Evolutionary conservation across 2,329 filamentous ascomycete species (phyloP).

Genomic region (Colletotrichum liaoningense): DNA sequence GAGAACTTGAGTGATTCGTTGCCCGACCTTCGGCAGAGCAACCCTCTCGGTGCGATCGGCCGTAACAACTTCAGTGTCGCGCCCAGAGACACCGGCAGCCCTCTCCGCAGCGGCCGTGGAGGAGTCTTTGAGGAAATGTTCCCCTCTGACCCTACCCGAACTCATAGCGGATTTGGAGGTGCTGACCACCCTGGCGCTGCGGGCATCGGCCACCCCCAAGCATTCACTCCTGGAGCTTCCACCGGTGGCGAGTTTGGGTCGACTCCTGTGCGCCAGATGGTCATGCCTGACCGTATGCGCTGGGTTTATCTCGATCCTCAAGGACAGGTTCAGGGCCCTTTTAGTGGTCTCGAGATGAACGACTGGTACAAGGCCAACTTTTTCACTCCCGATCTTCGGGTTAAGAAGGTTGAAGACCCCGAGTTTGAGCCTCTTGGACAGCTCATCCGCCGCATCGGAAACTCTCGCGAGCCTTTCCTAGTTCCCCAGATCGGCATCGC

Average conservation of each 20-base stretch:
- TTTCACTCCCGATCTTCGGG: constrained; percentile 92
- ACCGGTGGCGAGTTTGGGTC: constrained; percentile 44
- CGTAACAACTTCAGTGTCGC: constrained; percentile 67
- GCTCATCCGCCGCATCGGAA: constrained; percentile 94
- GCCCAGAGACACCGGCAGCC: constrained; percentile 68
- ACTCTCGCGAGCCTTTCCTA: constrained; percentile 96
- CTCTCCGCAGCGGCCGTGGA: constrained; percentile 65
- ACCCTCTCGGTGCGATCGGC: constrained; percentile 75
- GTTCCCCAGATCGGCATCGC: constrained; percentile 97
- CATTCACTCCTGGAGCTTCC: constrained; percentile 40
- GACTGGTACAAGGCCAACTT: constrained; percentile 99
- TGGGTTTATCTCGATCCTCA: constrained; percentile 99
- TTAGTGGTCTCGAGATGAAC: constrained; percentile 98
- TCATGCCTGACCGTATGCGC: constrained; percentile 98
- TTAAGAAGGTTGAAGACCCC: constrained; percentile 92
- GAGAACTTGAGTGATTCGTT: constrained; percentile 67
- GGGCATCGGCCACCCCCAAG: constrained; percentile 38
- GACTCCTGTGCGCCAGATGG: constrained; percentile 87
- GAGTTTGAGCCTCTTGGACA: constrained; percentile 97
- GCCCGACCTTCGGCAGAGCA: constrained; percentile 69
- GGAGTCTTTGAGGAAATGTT: constrained; percentile 66
- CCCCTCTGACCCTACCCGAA: constrained; percentile 48
- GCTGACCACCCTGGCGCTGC: constrained; percentile 33
- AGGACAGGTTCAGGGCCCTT: constrained; percentile 91
- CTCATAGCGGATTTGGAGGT: constrained; percentile 42